Evolutionary conservation across 2,329 filamentous ascomycete genomes (phyloP), one percentile per base, ranked within the genome.

Genomic region (Thielaviopsis punctulata): DNA sequence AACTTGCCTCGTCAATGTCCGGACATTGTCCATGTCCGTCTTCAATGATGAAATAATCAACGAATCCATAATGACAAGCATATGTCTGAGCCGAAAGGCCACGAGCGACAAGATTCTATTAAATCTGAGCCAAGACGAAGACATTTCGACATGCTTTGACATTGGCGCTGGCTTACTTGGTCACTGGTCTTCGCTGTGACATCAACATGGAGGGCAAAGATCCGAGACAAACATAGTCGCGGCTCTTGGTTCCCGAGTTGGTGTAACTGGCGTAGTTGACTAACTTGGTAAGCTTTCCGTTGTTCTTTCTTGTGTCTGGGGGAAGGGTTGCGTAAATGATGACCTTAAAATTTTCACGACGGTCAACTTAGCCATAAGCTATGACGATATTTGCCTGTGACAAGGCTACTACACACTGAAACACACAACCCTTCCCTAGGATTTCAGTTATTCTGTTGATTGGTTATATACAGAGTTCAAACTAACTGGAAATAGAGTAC

Each of bases 61-160:
- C 73, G 72, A 75, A 76, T 73, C 68, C 70, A 52, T n/a, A 82
- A 80, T 79, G 86, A 93, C 87, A 93, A 93, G 86, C 86, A 93
- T 93, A 93, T 93, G 86, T 93, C 87, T 76, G 82, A 93, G 87
- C 79, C 74, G 70, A 57, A 65, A 65, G 71, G 67, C 67, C 56
- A 65, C 53, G 53, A 55, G 53, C 45, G 53, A 55, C 45, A 52
- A 30, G 53, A 55, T 55, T 55, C 48, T 49, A 49, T 52, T 43
- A 36, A 36, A 45, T 55, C 53, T 55, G 53, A 55, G 22, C 36
- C 33, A 33, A 52, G 33, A 48, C 44, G 41, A 24, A 25, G 45
- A 39, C 33, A 53, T 36, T 30, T 7, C 23, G 46, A 13, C 39
- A 3, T 43, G 33, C 33, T 18, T 45, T 45, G 18, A 21, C 45